Conservation (phyloP, 352 stramenopile genomes). For the Elongisporangium prolatum region DNA sequence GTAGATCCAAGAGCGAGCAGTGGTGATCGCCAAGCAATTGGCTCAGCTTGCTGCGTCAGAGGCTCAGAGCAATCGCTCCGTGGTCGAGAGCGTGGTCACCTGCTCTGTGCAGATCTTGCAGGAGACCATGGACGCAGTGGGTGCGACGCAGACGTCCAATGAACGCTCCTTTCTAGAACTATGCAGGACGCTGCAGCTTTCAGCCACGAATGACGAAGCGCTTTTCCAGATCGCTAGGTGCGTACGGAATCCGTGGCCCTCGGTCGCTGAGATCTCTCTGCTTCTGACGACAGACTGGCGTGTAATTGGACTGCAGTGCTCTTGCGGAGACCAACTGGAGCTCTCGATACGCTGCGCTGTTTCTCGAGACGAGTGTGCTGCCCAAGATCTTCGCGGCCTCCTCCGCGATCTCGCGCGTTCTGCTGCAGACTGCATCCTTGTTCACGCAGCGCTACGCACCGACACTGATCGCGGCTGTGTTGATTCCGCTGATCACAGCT, state of each 20-base stretch:
- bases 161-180: constrained; percentile 41
- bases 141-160: constrained; percentile 48
- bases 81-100: constrained; percentile 20
- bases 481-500: constrained; percentile 45
- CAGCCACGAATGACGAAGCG: constrained; percentile 47
- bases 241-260: constrained; percentile 1
- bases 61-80: constrained; percentile 15
- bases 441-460: constrained; percentile 43
- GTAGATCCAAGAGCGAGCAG: constrained; percentile 45
- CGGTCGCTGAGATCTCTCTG: neutral
- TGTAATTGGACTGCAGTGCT: constrained; percentile 14
- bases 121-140: constrained; percentile 57
- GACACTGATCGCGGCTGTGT: constrained; percentile 42
- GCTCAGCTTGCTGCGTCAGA: constrained; percentile 30
- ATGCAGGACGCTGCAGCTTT: constrained; percentile 42
- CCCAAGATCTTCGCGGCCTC: constrained; percentile 49
- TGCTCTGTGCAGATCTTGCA: constrained; percentile 35
- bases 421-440: constrained; percentile 52
- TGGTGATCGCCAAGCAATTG: constrained; percentile 39
- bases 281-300: neutral
- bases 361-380: constrained; percentile 46
- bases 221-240: constrained; percentile 56
- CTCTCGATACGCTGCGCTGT: constrained; percentile 58
- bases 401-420: constrained; percentile 68
- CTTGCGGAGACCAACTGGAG: constrained; percentile 69